Conservation (phyloP, 345 rosid species). For the Sisymbrium irio region DNA sequence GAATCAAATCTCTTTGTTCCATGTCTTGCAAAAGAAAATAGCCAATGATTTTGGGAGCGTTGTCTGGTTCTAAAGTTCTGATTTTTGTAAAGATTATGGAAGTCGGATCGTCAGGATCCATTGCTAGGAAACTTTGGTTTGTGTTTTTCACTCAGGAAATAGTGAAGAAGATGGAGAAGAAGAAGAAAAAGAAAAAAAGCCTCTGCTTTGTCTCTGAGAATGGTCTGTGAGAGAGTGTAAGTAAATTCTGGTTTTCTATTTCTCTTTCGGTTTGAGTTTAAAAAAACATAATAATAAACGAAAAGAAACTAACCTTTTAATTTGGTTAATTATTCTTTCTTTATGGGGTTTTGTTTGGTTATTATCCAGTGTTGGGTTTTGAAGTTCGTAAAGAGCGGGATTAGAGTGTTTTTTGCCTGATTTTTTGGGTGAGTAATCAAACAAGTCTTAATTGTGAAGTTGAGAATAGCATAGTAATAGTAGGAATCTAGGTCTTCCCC, state of each 20-base stretch:
- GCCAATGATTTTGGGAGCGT: constrained; percentile 82
- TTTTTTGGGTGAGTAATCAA: too few relatives aligned
- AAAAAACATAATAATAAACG: too few relatives aligned
- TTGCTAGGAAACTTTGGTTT: constrained; percentile 25
- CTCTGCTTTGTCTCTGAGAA: background rate
- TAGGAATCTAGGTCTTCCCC: too few relatives aligned
- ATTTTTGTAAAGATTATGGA: constrained; percentile 56
- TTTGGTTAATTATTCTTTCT: too few relatives aligned
- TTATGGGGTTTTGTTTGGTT: too few relatives aligned
- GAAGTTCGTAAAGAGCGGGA: too few relatives aligned
- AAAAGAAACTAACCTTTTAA: too few relatives aligned
- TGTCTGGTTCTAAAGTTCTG: constrained; percentile 65
- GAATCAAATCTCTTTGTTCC: constrained; percentile 52
- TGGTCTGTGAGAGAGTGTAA: background rate
- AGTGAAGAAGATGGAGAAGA: constrained; percentile 5
- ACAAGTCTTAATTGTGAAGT: too few relatives aligned
- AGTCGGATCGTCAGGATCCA: constrained; percentile 70
- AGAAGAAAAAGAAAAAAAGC: background rate
- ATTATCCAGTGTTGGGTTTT: too few relatives aligned
- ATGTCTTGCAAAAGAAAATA: constrained; percentile 70
- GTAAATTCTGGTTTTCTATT: background rate
- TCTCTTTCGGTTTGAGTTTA: background rate
- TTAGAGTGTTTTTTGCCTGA: too few relatives aligned
- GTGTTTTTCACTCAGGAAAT: background rate
- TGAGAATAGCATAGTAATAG: too few relatives aligned